Evolutionary conservation across 768 basidiomycete species (phyloP), one percentile per base, ranked within the genome.

Genomic region (Lyophyllum shimeji): DNA sequence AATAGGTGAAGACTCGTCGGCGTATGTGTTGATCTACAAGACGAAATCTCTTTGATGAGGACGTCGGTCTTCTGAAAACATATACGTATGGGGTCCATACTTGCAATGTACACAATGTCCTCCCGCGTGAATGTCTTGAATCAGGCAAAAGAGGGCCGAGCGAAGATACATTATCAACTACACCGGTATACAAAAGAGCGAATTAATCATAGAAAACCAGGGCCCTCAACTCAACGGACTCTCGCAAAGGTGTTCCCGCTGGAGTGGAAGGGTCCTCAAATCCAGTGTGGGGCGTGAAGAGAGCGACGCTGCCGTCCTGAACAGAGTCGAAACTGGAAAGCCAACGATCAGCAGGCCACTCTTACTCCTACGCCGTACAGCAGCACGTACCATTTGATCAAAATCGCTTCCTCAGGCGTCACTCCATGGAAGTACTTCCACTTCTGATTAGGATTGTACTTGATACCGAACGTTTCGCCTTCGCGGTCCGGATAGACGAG

Each of bases 1-100:
- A 46, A 47, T 34, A 67, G 84, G 85, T 4, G 90, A 95, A 74
- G 93, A 95, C 70, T 89, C 90, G 53, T 82, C 85, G 37, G 93
- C 94, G 37, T 95, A 96, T 73, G 90, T 97, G 62, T 70, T 97
- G 65, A 72, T 97, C 65, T 96, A 96, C 75, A 85, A 76, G 79
- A 82, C 80, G 63, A 87, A 88, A 46, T 47, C 63, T 7, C 48
- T 61, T 25, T 61, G 52, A 61, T 24, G 31, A 31, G 34, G 12
- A 3, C 7, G 3, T 17, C 18, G n/a, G 39, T 18, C 34, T 40
- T n/a, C 34, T 17, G 18, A 40, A 40, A 46, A 13, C 27, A 18
- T n/a, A 17, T n/a, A n/a, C 7, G 9, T 18, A 9, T 17, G n/a
- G 27, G 17, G n/a, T 3, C n/a, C n/a, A n/a, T n/a, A n/a, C n/a